phyloP scores from a whole-genome alignment of 1,284 basidiomycete genomes.

The Earliella scabrosa region DNA sequence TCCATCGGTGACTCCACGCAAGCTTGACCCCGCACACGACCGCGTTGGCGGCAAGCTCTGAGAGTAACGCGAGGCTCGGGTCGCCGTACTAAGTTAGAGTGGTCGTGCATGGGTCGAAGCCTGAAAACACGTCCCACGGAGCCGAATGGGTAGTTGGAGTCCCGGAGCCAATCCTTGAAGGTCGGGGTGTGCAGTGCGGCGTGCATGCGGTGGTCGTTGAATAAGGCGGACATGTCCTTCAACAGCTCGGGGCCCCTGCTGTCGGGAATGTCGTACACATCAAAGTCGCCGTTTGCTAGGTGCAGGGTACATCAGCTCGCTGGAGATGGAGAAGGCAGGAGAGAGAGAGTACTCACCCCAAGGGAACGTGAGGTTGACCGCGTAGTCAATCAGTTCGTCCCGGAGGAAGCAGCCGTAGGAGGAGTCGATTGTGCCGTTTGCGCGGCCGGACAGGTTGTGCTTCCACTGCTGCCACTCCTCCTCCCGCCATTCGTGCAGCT shows the following conservation, averaged over 20 bases:
- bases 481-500: constrained; percentile 21
- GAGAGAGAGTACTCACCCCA: constrained; percentile 56
- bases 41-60: constrained; percentile 34
- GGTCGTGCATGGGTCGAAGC: too few species aligned
- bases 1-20: too few species aligned
- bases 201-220: constrained; percentile 60
- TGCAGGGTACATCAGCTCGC: not conserved
- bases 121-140: too few species aligned
- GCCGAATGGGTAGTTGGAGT: constrained; percentile 57
- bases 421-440: constrained; percentile 37
- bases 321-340: not conserved
- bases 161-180: constrained; percentile 55
- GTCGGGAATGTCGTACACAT: constrained; percentile 58
- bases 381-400: constrained; percentile 39
- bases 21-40: constrained; percentile 1
- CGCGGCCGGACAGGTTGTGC: constrained; percentile 29
- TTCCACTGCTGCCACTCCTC: constrained; percentile 24
- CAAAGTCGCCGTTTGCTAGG: constrained; percentile 26
- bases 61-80: constrained; percentile 44
- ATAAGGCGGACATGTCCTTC: constrained; percentile 53
- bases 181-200: constrained; percentile 70
- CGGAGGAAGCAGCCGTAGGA: constrained; percentile 38
- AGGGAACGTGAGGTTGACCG: constrained; percentile 48
- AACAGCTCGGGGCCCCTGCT: constrained; percentile 52
- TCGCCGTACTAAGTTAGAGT: constrained; percentile 38